Conservation (phyloP, 306 rosid genomes). For the Pterocarpus santalinus region DNA sequence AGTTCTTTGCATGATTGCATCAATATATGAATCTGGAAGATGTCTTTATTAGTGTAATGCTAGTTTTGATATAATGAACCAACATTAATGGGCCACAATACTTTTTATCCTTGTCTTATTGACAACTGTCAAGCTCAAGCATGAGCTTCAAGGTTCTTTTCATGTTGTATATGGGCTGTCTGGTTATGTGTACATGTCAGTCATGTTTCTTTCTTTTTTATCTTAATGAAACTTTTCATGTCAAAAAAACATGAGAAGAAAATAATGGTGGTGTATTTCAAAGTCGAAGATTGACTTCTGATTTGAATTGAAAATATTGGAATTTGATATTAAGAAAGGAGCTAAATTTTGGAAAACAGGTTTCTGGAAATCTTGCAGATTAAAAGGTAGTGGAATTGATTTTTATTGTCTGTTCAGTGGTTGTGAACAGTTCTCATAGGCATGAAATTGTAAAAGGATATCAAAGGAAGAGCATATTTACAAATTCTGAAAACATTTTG, state of each 20-base stretch:
- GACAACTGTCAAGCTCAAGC: too few species aligned
- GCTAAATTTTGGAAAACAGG: not conserved
- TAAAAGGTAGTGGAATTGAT: constrained; percentile 4
- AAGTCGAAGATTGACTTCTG: not conserved
- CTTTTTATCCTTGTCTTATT: not conserved
- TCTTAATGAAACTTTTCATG: constrained; percentile 15
- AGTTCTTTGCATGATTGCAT: constrained; percentile 10
- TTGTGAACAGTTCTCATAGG: constrained; percentile 8
- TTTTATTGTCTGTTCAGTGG: constrained; percentile 3
- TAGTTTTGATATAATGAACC: constrained; percentile 14
- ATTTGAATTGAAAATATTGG: constrained; percentile 8
- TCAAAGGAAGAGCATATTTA: not conserved
- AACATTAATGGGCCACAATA: not conserved
- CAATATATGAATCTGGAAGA: not conserved
- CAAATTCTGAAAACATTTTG: not conserved
- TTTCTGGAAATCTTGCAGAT: not conserved
- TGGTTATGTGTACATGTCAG: too few species aligned
- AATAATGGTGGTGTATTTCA: too few species aligned
- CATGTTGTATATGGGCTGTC: too few species aligned
- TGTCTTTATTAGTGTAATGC: constrained; percentile 6
- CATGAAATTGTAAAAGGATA: constrained; percentile 16
- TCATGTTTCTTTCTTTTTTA: not conserved
- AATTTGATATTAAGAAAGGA: not conserved
- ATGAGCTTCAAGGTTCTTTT: too few species aligned
- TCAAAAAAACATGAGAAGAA: not conserved